Conservation (phyloP, 805 yeast species). For the Zygosaccharomyces rouxii region DNA sequence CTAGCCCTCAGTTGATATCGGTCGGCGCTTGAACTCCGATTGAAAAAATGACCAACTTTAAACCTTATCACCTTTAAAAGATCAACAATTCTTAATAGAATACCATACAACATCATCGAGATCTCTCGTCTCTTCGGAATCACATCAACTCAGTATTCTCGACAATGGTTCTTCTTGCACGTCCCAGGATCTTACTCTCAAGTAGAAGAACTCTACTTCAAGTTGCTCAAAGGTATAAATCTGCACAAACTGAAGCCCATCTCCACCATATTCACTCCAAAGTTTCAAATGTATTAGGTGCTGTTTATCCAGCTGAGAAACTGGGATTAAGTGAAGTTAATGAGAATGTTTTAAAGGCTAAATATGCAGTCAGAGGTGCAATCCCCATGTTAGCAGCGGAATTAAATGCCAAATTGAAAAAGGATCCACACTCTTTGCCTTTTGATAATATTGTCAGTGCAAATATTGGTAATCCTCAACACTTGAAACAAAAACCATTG, state of each 20-base stretch:
- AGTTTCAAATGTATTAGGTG: slow-evolving; percentile 2
- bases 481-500: slow-evolving; percentile 86
- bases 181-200: slow-evolving; percentile 1
- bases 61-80: background rate
- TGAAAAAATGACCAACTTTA: background rate
- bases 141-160: too few species aligned
- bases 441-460: slow-evolving; percentile 78
- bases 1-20: background rate
- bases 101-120: too few species aligned
- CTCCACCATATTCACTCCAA: slow-evolving; percentile 8
- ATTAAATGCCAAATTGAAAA: slow-evolving; percentile 51
- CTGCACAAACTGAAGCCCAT: slow-evolving; percentile 3
- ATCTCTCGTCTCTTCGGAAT: too few species aligned
- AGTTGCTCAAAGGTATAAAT: slow-evolving; percentile 1
- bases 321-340: slow-evolving; percentile 56
- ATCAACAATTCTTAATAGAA: background rate
- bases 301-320: slow-evolving; percentile 33
- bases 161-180: slow-evolving; percentile 2
- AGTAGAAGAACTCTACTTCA: background rate
- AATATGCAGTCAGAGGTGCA: slow-evolving; percentile 93
- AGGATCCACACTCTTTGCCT: slow-evolving; percentile 61
- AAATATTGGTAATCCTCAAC: slow-evolving; percentile 98
- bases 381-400: slow-evolving; percentile 94
- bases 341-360: slow-evolving; percentile 71
- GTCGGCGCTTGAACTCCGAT: slow-evolving; percentile 1